A percentile compares a stretch with the other conserved stretches of the same genome.
Evolutionary conservation across 2,329 filamentous ascomycete species (phyloP).

Genomic region (Trichophyton verrucosum): DNA sequence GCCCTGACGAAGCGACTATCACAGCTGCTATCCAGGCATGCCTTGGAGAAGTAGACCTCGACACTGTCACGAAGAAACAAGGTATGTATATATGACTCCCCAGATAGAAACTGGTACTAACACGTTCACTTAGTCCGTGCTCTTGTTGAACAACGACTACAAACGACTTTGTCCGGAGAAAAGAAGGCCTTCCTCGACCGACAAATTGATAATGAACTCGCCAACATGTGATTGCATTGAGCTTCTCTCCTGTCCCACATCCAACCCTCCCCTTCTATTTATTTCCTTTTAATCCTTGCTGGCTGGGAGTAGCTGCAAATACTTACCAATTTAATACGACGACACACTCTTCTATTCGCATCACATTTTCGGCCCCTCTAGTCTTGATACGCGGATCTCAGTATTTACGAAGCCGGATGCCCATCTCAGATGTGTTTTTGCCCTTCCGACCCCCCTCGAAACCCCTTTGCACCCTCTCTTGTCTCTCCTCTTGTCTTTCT

Average conservation of each 20-base stretch:
- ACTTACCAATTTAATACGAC: neutral
- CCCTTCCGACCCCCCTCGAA: neutral
- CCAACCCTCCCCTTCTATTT: neutral
- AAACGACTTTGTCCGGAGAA: slow-evolving; percentile 77
- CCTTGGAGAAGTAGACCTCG: slow-evolving; percentile 77
- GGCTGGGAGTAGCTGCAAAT: slow-evolving; percentile 1
- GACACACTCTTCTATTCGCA: neutral
- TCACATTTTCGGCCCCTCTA: neutral
- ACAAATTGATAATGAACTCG: slow-evolving; percentile 85
- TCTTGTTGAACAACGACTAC: slow-evolving; percentile 82
- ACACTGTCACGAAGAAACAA: slow-evolving; percentile 98
- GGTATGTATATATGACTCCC: slow-evolving; percentile 28
- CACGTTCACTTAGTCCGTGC: slow-evolving; percentile 47
- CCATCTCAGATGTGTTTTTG: neutral
- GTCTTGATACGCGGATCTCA: neutral
- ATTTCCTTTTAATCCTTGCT: neutral
- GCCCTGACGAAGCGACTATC: slow-evolving; percentile 68
- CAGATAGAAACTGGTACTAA: neutral
- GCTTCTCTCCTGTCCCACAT: neutral
- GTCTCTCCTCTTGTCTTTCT: neutral
- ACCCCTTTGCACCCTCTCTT: neutral
- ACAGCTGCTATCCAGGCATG: slow-evolving; percentile 73
- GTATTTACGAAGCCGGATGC: neutral
- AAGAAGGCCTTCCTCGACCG: slow-evolving; percentile 79
- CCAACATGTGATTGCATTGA: slow-evolving; percentile 59